phyloP scores from a whole-genome alignment of 2,329 filamentous ascomycete genomes.

The Parastagonospora avenae region DNA sequence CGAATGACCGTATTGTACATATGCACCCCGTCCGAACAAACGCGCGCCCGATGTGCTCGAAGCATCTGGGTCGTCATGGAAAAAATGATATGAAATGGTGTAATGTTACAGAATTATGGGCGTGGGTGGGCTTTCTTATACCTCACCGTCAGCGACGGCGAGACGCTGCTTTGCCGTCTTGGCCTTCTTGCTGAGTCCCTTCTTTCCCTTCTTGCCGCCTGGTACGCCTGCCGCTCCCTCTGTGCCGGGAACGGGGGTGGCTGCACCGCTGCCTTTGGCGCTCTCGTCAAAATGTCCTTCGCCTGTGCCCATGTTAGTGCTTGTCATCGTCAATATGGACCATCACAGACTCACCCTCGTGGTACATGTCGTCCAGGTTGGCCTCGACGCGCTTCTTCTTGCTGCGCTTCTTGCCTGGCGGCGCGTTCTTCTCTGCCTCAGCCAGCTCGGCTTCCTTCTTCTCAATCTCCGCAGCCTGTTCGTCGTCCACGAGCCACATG shows the following conservation, averaged over 20 bases:
- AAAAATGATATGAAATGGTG: slow-evolving; percentile 13
- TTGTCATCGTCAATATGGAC: background rate
- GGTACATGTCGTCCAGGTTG: slow-evolving; percentile 94
- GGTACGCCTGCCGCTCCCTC: slow-evolving; percentile 32
- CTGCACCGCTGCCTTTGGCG: slow-evolving; percentile 82
- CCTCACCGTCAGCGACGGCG: slow-evolving; percentile 54
- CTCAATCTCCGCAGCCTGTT: slow-evolving; percentile 93
- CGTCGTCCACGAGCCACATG: slow-evolving; percentile 97
- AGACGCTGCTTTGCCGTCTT: slow-evolving; percentile 57
- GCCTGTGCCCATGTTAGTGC: slow-evolving; percentile 60
- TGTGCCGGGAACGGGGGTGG: slow-evolving; percentile 71
- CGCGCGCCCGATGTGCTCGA: background rate
- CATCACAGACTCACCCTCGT: slow-evolving; percentile 77
- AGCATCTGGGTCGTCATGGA: slow-evolving; percentile 7
- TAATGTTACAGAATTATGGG: slow-evolving; percentile 8
- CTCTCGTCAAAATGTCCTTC: slow-evolving; percentile 96
- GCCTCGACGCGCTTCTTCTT: slow-evolving; percentile 66
- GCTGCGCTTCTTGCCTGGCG: slow-evolving; percentile 58
- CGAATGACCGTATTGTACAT: slow-evolving; percentile 18
- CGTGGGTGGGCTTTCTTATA: slow-evolving; percentile 19
- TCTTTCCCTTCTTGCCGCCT: slow-evolving; percentile 61
- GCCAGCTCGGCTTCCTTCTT: slow-evolving; percentile 86
- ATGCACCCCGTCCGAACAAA: slow-evolving; percentile 10
- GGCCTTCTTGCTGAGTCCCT: slow-evolving; percentile 56
- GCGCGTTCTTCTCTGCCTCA: slow-evolving; percentile 62